Percentiles rank a stretch among this genome's conserved stretches.
Evolutionary conservation across 108 stramenopile species (phyloP).

Genomic region (Skeletonema tropicum): DNA sequence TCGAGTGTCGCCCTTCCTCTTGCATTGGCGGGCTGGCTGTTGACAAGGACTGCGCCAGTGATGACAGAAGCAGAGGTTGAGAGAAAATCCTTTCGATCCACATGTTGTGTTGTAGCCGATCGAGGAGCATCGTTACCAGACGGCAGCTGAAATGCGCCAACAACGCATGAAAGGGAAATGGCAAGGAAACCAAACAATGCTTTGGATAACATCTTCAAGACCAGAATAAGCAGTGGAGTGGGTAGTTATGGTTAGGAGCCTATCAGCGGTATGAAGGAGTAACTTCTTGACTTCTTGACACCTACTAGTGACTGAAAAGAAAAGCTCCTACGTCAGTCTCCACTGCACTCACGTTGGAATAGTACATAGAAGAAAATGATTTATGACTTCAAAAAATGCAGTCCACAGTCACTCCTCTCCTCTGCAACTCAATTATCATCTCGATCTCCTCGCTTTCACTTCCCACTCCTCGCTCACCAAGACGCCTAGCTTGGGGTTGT

Average conservation of each 20-base stretch:
- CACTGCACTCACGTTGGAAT: too few species aligned
- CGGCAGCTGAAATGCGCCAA: not conserved
- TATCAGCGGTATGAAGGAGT: too few species aligned
- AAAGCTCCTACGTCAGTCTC: too few species aligned
- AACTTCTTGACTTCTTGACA: too few species aligned
- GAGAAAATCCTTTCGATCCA: slow-evolving; percentile 15
- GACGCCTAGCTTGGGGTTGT: too few species aligned
- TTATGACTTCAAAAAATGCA: not conserved
- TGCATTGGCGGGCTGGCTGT: slow-evolving; percentile 53
- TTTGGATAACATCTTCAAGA: not conserved
- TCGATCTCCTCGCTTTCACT: too few species aligned
- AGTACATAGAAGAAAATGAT: too few species aligned
- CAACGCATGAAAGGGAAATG: not conserved
- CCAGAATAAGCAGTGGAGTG: too few species aligned
- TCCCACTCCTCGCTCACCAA: too few species aligned
- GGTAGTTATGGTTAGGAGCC: too few species aligned
- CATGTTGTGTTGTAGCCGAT: not conserved
- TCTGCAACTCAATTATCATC: too few species aligned
- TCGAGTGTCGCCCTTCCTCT: slow-evolving; percentile 82
- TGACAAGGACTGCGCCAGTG: slow-evolving; percentile 4
- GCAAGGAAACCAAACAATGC: not conserved
- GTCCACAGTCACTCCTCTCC: not conserved
- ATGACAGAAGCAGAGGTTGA: slow-evolving; percentile 24
- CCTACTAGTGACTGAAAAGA: not conserved
- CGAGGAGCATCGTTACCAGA: not conserved